Conservation (phyloP, 352 stramenopile species). For the Blastocystis sp. region DNA sequence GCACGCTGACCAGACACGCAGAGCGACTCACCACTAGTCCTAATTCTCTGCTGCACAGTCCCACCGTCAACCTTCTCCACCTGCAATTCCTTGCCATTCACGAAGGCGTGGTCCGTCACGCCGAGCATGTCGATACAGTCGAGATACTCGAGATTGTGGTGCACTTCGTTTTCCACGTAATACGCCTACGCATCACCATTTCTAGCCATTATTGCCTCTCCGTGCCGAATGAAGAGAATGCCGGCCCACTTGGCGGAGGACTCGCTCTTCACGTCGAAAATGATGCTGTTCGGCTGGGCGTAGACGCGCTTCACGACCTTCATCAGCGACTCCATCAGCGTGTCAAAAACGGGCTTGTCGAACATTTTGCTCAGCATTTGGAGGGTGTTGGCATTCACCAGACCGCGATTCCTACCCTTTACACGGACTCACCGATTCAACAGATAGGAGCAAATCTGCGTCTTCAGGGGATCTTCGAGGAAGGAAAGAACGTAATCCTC, state of each 20-base stretch:
- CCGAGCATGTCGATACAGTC: slow-evolving; percentile 62
- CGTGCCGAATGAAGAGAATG: slow-evolving; percentile 55
- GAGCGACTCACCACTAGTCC: slow-evolving; percentile 38
- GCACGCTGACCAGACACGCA: slow-evolving; percentile 45
- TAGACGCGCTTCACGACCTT: slow-evolving; percentile 42
- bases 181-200: slow-evolving; percentile 5
- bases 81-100: slow-evolving; percentile 11
- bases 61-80: slow-evolving; percentile 29
- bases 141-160: slow-evolving; percentile 27
- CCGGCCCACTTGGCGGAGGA: slow-evolving; percentile 5
- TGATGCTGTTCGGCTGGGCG: slow-evolving; percentile 46
- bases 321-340: background rate
- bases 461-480: slow-evolving; percentile 16
- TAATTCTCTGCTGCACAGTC: background rate
- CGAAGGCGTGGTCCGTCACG: slow-evolving; percentile 44
- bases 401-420: slow-evolving; percentile 33
- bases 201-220: background rate
- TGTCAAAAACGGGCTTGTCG: background rate
- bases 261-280: slow-evolving; percentile 10
- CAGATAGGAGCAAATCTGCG: slow-evolving; percentile 37
- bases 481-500: slow-evolving; percentile 56
- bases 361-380: slow-evolving; percentile 30
- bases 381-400: slow-evolving; percentile 26
- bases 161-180: slow-evolving; percentile 49
- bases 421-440: background rate